Base-by-base conservation (phyloP, 2,329 filamentous ascomycete genomes). In the Sphaceloma murrayae region DNA sequence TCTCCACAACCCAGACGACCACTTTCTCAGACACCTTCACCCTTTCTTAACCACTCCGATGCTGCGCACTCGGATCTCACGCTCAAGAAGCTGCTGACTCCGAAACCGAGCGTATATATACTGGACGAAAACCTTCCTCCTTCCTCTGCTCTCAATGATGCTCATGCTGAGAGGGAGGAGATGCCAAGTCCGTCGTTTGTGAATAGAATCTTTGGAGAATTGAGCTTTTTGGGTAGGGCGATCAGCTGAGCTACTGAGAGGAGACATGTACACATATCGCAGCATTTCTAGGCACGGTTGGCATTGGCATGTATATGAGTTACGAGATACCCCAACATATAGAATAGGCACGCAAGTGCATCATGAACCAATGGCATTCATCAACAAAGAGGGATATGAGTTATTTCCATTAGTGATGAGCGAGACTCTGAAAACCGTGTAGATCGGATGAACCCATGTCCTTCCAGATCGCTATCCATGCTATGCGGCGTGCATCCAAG, bases 161-260 rank as follows among this genome's bases (percentile, higher is more conserved):
- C 7, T 27, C 24, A 6, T n/a, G n/a, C n/a, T n/a, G 21, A 19
- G 22, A 22, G 29, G 18, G 43, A 47, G 21, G 46, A 33, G 45
- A 49, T 27, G 48, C 45, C 19, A 34, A 26, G 11, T 52, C 51
- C 33, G 47, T 18, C 17, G 10, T 27, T 58, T 43, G 48, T 49
- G 6, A 53, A 58, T 9, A 51, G 52, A 5, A 55, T 59, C 19
- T 57, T 58, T 47, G 50, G 47, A 43, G 58, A 60, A 47, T 49
- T 60, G 27, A 55, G 55, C 8, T 60, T 56, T 47, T 47, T 58
- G 33, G 52, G 54, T 4, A 43, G 46, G 5, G 54, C 50, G 34
- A 58, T 59, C 29, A 34, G 18, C 33, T 43, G 29, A 33, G 16
- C 6, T 19, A 18, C 13, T 8, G 11, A 16, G 30, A 8, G 8